Percentiles rank a stretch among this genome's conserved stretches.
Conservation (phyloP, 2,329 filamentous ascomycete species). For the Fusarium newnesense region DNA sequence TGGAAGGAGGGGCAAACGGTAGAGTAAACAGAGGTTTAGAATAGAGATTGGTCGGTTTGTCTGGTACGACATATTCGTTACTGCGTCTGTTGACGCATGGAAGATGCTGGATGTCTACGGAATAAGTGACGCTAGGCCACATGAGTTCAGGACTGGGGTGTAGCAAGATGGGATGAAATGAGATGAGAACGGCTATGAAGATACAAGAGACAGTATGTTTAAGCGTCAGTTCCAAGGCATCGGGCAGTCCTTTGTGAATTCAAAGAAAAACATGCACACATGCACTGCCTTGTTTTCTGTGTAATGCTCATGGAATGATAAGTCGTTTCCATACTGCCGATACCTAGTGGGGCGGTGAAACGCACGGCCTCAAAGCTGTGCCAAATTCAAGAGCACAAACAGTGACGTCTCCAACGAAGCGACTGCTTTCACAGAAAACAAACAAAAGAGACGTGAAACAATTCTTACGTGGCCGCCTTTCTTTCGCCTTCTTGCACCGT, state of each 20-base stretch:
- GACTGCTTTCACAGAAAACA: neutral
- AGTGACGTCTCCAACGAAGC: neutral
- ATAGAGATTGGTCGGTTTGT: neutral
- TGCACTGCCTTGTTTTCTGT: neutral
- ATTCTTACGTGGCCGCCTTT: neutral
- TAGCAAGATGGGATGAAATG: fast-evolving
- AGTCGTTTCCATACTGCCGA: neutral
- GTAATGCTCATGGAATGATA: neutral
- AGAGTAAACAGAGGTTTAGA: fast-evolving
- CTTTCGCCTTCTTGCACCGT: neutral
- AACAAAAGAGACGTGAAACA: neutral
- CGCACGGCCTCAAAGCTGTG: neutral
- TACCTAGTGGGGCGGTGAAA: neutral
- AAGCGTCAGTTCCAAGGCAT: fast-evolving
- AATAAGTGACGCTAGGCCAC: neutral
- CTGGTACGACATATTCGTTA: fast-evolving
- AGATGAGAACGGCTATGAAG: neutral
- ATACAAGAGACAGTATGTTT: fast-evolving
- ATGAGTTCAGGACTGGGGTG: neutral
- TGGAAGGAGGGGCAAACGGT: neutral
- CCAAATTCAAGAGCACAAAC: neutral
- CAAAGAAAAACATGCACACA: fast-evolving
- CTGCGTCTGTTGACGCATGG: neutral
- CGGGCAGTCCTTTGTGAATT: fast-evolving
- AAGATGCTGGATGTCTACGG: neutral